These are phyloP conservation scores for Fusarium lateritium DNA, from an alignment of 2,329 filamentous ascomycete genomes.

Conservation along the genomic window DNA sequence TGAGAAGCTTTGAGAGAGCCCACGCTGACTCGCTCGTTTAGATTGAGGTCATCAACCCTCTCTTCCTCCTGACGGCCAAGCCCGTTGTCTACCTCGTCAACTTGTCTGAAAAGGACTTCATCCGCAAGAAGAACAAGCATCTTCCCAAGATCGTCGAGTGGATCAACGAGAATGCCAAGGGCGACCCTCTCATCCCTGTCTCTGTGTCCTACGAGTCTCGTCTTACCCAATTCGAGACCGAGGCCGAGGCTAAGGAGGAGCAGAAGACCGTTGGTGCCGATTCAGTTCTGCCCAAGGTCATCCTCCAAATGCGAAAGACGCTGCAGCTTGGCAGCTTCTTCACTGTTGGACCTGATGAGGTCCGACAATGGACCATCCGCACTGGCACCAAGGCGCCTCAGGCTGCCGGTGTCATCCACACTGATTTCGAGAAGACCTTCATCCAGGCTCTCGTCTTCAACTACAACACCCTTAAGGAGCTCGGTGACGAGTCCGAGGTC, in stretches of 20 bases:
- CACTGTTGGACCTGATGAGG: slow-evolving; percentile 95
- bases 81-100: slow-evolving; percentile 98
- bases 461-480: slow-evolving; percentile 83
- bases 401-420: slow-evolving; percentile 97
- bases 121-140: slow-evolving; percentile 99
- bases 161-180: slow-evolving; percentile 91
- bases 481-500: slow-evolving; percentile 88
- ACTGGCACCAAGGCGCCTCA: slow-evolving; percentile 97
- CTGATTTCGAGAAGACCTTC: slow-evolving; percentile 99
- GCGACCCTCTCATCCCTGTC: slow-evolving; percentile 93
- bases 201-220: slow-evolving; percentile 96
- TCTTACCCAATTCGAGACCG: slow-evolving; percentile 83
- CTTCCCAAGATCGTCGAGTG: slow-evolving; percentile 93
- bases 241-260: slow-evolving; percentile 85
- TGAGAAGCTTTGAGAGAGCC: slow-evolving; percentile 16
- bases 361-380: slow-evolving; percentile 97
- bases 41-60: slow-evolving; percentile 98
- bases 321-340: slow-evolving; percentile 96
- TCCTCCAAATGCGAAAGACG: slow-evolving; percentile 92
- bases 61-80: slow-evolving; percentile 95
- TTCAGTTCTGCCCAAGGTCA: slow-evolving; percentile 91
- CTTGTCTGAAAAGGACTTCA: slow-evolving; percentile 95
- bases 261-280: slow-evolving; percentile 90
- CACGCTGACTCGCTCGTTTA: slow-evolving; percentile 58
- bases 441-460: slow-evolving; percentile 98